These are phyloP conservation scores for Arachis hypogaea DNA, from an alignment of 306 rosid genomes.

Conservation along the genomic window DNA sequence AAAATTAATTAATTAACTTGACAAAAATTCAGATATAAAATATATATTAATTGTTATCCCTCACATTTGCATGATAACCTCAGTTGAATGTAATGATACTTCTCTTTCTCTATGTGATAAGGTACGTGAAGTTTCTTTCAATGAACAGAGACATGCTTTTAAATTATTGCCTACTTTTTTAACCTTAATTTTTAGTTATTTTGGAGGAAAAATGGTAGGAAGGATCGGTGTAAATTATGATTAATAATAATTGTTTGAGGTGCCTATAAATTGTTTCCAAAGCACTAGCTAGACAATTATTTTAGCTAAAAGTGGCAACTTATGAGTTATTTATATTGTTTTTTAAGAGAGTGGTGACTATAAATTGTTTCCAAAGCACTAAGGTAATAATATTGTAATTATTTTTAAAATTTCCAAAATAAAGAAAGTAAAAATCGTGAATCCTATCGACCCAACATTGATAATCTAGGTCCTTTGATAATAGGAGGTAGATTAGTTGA, in stretches of 20 bases:
- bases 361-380: conserved; percentile 26
- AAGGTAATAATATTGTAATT: not conserved
- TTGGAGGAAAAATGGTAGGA: not conserved
- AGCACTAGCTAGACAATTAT: too few species aligned
- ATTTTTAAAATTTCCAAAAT: not conserved
- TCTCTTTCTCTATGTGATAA: conserved; percentile 30
- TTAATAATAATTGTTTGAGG: too few species aligned
- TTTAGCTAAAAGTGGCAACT: not conserved
- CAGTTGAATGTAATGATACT: conserved; percentile 28
- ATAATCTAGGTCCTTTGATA: conserved; percentile 1
- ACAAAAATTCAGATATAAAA: too few species aligned
- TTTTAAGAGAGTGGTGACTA: not conserved
- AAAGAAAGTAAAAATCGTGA: not conserved
- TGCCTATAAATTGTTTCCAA: too few species aligned
- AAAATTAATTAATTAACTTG: too few species aligned
- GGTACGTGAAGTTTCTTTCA: conserved; percentile 14
- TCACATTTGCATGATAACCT: not conserved
- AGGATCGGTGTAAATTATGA: not conserved
- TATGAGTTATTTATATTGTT: not conserved
- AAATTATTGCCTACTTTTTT: not conserved
- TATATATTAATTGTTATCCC: too few species aligned
- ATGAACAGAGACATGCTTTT: conserved; percentile 15
- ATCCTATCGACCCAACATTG: conserved; percentile 27
- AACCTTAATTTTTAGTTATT: not conserved
- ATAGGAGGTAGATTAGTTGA: conserved; percentile 19